Conservation (phyloP, 345 rosid genomes). For the Tarenaya hassleriana region DNA sequence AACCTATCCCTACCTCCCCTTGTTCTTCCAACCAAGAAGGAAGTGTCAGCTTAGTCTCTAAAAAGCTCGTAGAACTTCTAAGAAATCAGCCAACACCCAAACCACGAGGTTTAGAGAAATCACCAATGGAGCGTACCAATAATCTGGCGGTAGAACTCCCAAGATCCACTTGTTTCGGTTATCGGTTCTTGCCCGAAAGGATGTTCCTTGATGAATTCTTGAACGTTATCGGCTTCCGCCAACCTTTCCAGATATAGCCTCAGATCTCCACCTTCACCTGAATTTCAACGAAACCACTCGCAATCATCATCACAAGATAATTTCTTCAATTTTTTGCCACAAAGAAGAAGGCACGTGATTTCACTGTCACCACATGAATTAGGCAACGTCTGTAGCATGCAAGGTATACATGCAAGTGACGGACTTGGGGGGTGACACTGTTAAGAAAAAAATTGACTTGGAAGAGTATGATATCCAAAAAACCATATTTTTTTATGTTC, state of each 20-base stretch:
- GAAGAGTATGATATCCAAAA: no score
- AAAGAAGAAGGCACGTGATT: background rate
- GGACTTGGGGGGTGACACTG: no score
- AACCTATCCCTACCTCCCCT: background rate
- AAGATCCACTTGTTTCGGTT: conserved; percentile 38
- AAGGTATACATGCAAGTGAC: no score
- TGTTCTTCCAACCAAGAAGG: no score
- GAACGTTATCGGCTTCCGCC: conserved; percentile 48
- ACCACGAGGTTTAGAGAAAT: background rate
- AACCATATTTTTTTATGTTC: no score
- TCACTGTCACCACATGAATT: background rate
- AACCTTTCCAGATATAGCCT: conserved; percentile 56
- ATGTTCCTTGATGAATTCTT: conserved; percentile 46
- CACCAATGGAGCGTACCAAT: conserved; percentile 11
- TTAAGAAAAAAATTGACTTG: no score
- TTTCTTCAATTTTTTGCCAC: no score
- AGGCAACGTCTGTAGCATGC: background rate
- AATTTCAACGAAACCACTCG: conserved; percentile 5
- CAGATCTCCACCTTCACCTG: conserved; percentile 68
- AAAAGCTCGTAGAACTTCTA: no score
- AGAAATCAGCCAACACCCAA: conserved; percentile 5
- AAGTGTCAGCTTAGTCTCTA: no score
- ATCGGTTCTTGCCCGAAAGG: conserved; percentile 75
- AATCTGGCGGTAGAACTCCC: conserved; percentile 54
- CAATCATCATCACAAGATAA: background rate